A percentile compares a stretch with the other conserved stretches of the same genome.
Evolutionary conservation across 441 rosid species (phyloP).

Genomic region (Gossypium gossypioides): DNA sequence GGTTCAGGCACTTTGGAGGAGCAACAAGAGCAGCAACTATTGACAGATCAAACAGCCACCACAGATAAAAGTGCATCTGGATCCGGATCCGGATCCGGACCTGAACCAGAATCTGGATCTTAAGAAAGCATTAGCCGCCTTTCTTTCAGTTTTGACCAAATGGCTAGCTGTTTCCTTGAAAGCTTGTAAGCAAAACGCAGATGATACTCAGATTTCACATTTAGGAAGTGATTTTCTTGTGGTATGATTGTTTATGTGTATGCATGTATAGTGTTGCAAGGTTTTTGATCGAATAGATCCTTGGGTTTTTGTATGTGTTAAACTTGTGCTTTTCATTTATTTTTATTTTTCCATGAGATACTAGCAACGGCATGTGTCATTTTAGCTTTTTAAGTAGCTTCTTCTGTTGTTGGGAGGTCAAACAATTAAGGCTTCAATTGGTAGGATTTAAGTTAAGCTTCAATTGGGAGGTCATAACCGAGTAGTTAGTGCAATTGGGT

Average conservation of each 20-base stretch:
- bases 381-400: not conserved
- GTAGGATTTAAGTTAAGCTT: not conserved
- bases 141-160: not conserved
- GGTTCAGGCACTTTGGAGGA: slow-evolving; percentile 14
- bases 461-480: too few relatives aligned
- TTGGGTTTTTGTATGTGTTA: not conserved
- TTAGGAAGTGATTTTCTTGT: slow-evolving; percentile 1
- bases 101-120: slow-evolving; percentile 16
- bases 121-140: not conserved
- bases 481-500: too few relatives aligned
- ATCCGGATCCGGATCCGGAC: slow-evolving; percentile 30
- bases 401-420: not conserved
- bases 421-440: not conserved
- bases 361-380: not conserved
- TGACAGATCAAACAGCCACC: slow-evolving; percentile 7
- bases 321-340: not conserved
- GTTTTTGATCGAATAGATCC: not conserved
- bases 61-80: not conserved
- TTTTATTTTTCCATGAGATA: not conserved
- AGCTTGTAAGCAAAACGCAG: slow-evolving; percentile 3
- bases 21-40: slow-evolving; percentile 8
- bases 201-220: not conserved
- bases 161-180: not conserved
- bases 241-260: slow-evolving; percentile 19
- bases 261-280: not conserved